Evolutionary conservation across 345 rosid genomes (phyloP), one percentile per base, ranked within the genome.

Genomic region (Kernera saxatilis): DNA sequence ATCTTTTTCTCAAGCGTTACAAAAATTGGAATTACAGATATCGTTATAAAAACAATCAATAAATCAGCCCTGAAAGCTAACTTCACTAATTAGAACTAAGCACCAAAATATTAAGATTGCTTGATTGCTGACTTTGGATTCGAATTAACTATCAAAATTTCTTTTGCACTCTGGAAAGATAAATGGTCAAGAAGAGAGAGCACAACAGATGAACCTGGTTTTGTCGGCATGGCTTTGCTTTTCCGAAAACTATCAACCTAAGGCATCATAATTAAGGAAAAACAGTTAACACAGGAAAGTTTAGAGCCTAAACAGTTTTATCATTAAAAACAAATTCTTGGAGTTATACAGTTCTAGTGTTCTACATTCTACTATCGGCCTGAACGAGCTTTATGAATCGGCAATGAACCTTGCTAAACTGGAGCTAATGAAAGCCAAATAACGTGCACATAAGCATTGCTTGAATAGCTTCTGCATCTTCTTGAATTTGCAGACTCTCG

Each of bases 191-290:
- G 18, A 39, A 61, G 52, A 49, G 26, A 25, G 40, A 49, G 19
- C 43, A 58, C 63, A 19, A 33, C 7, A 45, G 22, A 48, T 13
- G 72, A 55, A 55, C 30, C 73, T 69, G 46, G 37, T 21, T 45
- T 45, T 45, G 27, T 56, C 25, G 15, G 56, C 35, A n/a, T 56
- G 65, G 46, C 36, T 57, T 56, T 57, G 48, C 21, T 45, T 41
- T 54, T 22, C 21, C 30, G 8, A 18, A 48, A 5, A 43, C 45
- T 52, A 52, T 33, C 49, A 52, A 64, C 55, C 17, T 33, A n/a
- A n/a, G n/a, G 40, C 76, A 43, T 21, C 64, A 54, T 5, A 43
- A 29, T 5, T 71, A 27, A 13, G 11, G 23, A 0, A 69, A 25
- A 17, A 12, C 5, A 7, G 5, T 41, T 63, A 15, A 3, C 13